phyloP scores from a whole-genome alignment of 139 green algal species.

The Picochlorum sp. region DNA sequence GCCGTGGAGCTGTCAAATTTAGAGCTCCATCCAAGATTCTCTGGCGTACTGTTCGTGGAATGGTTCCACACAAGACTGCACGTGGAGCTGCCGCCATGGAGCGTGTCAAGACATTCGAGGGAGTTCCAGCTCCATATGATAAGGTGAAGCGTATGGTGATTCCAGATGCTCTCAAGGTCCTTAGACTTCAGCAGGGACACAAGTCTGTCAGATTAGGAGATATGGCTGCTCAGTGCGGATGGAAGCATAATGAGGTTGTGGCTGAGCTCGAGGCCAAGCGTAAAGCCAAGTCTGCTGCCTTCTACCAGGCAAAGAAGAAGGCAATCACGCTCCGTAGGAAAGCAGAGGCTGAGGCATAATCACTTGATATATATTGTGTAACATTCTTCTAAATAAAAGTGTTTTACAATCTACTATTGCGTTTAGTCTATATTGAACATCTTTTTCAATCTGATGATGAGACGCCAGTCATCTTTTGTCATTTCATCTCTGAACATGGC shows the following conservation, averaged over 20 bases:
- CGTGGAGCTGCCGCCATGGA: constrained; percentile 89
- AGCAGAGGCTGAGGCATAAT: constrained; percentile 35
- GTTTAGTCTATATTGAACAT: constrained; percentile 23
- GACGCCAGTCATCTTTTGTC: constrained; percentile 85
- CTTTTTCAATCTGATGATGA: constrained; percentile 85
- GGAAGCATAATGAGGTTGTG: constrained; percentile 87
- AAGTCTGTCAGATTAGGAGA: constrained; percentile 42
- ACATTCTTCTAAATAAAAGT: constrained; percentile 3
- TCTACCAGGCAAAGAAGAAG: constrained; percentile 83
- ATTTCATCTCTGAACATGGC: constrained; percentile 82
- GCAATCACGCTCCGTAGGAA: constrained; percentile 50
- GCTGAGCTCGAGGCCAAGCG: constrained; percentile 83
- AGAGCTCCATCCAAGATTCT: constrained; percentile 82
- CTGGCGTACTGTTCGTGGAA: constrained; percentile 85
- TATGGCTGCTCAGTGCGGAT: constrained; percentile 73
- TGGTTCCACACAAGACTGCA: constrained; percentile 97
- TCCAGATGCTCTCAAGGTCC: constrained; percentile 92
- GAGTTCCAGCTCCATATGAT: constrained; percentile 64
- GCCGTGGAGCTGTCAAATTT: constrained; percentile 89
- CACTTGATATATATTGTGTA: constrained; percentile 13
- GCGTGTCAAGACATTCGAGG: constrained; percentile 93
- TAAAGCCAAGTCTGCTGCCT: constrained; percentile 69
- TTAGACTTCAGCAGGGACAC: constrained; percentile 88
- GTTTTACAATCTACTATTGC: not conserved
- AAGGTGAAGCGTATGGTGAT: constrained; percentile 90